Evolutionary conservation across 352 stramenopile genomes (phyloP), one percentile per base, ranked within the genome.

Genomic region (Peronospora belbahrii): DNA sequence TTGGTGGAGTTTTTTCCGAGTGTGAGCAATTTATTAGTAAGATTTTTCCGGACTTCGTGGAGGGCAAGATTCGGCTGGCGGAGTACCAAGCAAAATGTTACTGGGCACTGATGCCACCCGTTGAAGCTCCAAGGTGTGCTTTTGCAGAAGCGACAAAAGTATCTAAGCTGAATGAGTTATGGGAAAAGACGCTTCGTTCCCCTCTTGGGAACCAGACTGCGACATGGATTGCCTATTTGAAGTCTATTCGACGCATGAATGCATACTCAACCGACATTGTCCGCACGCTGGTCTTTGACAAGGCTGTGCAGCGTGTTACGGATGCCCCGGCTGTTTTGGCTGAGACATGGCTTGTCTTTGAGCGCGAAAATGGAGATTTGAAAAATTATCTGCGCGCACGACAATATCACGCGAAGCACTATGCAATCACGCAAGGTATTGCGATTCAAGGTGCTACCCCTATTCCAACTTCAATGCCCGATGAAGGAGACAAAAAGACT

Each of bases 81-180:
- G 63, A 74, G 45, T 81, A 85, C 24, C 56, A 79, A 24, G 62
- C 67, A 10, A 78, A 85, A 37, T 74, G 63, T 24, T 62, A 59
- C 15, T 71, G 50, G 37, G 15, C 47, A 20, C 14, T 78, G 31
- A 43, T 65, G 48, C 30, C 40, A 10, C 46, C 49, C 4, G n/a
- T 27, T 43, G 34, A 39, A 42, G 3, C 27, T 7, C 30, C 46
- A 4, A 42, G 34, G 13, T 23, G 22, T n/a, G 35, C 36, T 5
- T 23, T 27, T 25, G 24, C 37, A 19, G 40, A 11, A 24, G 33
- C 13, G 0, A 42, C 24, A 10, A 62, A 62, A 34, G 35, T 64
- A 6, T 35, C 25, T 7, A 61, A 62, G 31, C 70, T 74, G 46
- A 50, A 44, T 7, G 20, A 62, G 0, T 27, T 71, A 4, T 88